Evolutionary conservation across 1,139 yeast genomes (phyloP), one percentile per base, ranked within the genome.

Genomic region (Saccharomyces pastorianus): DNA sequence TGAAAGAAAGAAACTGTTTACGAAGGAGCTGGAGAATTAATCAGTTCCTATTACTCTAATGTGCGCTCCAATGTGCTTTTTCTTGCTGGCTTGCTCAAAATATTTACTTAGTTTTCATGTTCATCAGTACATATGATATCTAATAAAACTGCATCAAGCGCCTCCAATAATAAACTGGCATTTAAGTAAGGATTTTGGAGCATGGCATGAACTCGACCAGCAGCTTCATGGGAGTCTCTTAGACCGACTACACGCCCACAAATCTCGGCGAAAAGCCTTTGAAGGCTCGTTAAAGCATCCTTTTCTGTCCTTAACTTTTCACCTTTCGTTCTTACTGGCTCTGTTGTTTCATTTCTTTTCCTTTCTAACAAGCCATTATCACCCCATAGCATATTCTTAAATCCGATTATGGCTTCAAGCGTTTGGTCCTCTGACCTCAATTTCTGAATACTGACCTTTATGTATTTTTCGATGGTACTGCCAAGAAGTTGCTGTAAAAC

Each of bases 401-500:
- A 59, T 44, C 64, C 53, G 1, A 68, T 66, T 1, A 87, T 56
- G 4, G 79, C 49, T 42, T 77, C 81, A 4, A 79, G 70, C 0
- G 87, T 64, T 29, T 74, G 76, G 27, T 76, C 80, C 52, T 82
- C 84, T 6, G 79, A 74, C 47, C 77, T 77, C 55, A 67, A 67
- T 56, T 65, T 73, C 62, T 62, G 76, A 67, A 76, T 76, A 60
- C 71, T 71, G 13, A 76, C 78, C 46, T 82, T 72, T 7, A 85
- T 78, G 58, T 84, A 84, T 64, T 82, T 83, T 65, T 91, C 97
- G 55, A 90, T 84, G 0, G 97, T 86, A 2, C 95, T 88, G 0
- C 97, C 97, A 52, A 91, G 77, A 1, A 91, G 69, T 68, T 89
- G 96, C 67, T 90, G 97, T 47, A 90, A 73, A 3, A 91, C 82